Evolutionary conservation across 345 rosid genomes (phyloP).

Genomic region (Acer campestre): DNA sequence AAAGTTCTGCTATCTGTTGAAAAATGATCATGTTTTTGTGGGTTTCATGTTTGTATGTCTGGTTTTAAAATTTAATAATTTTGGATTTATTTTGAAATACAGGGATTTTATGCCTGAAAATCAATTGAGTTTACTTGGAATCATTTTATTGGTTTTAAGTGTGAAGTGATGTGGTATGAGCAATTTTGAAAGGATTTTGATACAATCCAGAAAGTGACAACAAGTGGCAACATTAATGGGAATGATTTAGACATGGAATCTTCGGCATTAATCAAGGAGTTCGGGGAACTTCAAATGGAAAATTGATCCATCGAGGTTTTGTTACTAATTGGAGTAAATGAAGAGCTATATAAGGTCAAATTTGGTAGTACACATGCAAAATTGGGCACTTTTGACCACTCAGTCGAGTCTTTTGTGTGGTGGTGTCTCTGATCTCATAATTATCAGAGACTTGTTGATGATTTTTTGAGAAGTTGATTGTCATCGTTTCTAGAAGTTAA

Average conservation of each 20-base stretch:
- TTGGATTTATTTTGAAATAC: not conserved
- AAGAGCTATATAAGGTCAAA: not conserved
- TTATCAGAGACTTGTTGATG: not conserved
- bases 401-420: not conserved
- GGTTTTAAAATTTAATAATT: not conserved
- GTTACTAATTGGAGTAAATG: not conserved
- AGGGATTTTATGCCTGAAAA: not conserved
- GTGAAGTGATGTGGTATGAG: not conserved
- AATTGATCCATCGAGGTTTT: not conserved
- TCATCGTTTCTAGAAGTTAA: too few relatives aligned
- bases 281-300: not conserved
- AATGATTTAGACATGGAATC: not conserved
- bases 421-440: not conserved
- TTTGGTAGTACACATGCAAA: not conserved
- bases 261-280: not conserved
- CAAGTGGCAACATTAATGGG: not conserved
- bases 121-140: not conserved
- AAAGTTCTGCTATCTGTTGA: not conserved
- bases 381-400: not conserved
- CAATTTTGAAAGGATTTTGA: constrained; percentile 4
- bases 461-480: not conserved
- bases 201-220: not conserved
- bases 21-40: not conserved
- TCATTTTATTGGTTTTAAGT: not conserved
- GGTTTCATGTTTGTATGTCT: not conserved